Conservation (phyloP, 1,284 basidiomycete species). For the Peniophora sp. region DNA sequence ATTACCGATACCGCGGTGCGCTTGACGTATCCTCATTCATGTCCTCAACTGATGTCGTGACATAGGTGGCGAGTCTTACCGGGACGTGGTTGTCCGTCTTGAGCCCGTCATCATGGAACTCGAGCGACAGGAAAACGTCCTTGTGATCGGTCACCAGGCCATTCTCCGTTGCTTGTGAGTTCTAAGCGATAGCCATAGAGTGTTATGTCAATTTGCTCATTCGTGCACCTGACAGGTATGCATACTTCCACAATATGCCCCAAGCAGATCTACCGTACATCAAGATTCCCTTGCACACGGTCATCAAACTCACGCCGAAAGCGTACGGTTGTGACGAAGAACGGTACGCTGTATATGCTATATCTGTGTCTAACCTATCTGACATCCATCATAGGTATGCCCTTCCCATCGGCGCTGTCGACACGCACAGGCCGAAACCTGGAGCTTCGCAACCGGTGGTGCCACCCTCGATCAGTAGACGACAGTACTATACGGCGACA, state of each 20-base stretch:
- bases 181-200: neutral
- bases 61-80: conserved; percentile 84
- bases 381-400: conserved; percentile 48
- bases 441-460: conserved; percentile 25
- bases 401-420: conserved; percentile 85
- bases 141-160: conserved; percentile 96
- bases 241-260: conserved; percentile 89
- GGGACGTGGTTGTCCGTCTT: conserved; percentile 91
- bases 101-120: conserved; percentile 99
- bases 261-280: conserved; percentile 97
- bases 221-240: conserved; percentile 73
- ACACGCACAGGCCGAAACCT: conserved; percentile 92
- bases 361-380: neutral
- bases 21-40: conserved; percentile 18
- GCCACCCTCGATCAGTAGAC: conserved; percentile 26
- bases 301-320: conserved; percentile 96
- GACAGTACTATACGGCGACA: conserved; percentile 23
- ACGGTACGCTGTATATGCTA: conserved; percentile 38
- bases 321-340: conserved; percentile 99
- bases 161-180: conserved; percentile 84
- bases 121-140: conserved; percentile 93
- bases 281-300: conserved; percentile 93
- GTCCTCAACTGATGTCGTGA: neutral
- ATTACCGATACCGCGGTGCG: conserved; percentile 87
- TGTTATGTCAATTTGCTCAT: too few species aligned